These are phyloP conservation scores for Coemansia sp. DNA, from an alignment of 192 early-diverging fungal species.

Conservation along the genomic window DNA sequence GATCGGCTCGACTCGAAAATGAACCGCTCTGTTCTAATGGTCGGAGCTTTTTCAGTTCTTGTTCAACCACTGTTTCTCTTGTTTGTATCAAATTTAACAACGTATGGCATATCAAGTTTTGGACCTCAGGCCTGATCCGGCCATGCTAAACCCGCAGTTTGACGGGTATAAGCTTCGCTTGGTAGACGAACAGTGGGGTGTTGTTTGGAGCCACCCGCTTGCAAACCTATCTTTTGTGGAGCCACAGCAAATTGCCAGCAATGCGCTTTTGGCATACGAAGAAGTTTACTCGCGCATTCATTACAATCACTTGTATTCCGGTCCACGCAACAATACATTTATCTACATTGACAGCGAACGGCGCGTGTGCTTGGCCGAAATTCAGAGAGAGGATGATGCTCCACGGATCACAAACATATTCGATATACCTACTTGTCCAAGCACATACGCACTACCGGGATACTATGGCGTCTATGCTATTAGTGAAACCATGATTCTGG, in stretches of 20 bases:
- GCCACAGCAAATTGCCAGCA: slow-evolving; percentile 46
- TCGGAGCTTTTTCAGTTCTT: too few relatives aligned
- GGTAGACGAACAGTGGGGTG: slow-evolving; percentile 18
- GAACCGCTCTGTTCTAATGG: background rate
- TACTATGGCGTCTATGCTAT: slow-evolving; percentile 34
- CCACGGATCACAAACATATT: slow-evolving; percentile 23
- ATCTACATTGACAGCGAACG: slow-evolving; percentile 16
- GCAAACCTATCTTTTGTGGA: slow-evolving; percentile 6
- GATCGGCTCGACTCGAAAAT: background rate
- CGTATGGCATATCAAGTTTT: slow-evolving; percentile 32
- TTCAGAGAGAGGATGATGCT: background rate
- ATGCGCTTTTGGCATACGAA: slow-evolving; percentile 61
- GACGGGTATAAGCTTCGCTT: slow-evolving; percentile 72
- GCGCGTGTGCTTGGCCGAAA: slow-evolving; percentile 17
- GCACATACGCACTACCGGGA: slow-evolving; percentile 20
- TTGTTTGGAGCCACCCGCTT: slow-evolving; percentile 6
- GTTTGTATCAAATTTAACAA: background rate
- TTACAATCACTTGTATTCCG: slow-evolving; percentile 66
- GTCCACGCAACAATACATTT: slow-evolving; percentile 33
- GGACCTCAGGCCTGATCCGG: slow-evolving; percentile 42
- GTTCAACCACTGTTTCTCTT: too few relatives aligned
- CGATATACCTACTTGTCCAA: slow-evolving; percentile 18
- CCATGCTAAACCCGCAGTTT: slow-evolving; percentile 63
- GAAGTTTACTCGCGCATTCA: slow-evolving; percentile 64
- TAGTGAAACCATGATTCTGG: slow-evolving; percentile 11